phyloP scores from a whole-genome alignment of 495 filamentous ascomycete genomes.

The Chaetomidium leptoderma region DNA sequence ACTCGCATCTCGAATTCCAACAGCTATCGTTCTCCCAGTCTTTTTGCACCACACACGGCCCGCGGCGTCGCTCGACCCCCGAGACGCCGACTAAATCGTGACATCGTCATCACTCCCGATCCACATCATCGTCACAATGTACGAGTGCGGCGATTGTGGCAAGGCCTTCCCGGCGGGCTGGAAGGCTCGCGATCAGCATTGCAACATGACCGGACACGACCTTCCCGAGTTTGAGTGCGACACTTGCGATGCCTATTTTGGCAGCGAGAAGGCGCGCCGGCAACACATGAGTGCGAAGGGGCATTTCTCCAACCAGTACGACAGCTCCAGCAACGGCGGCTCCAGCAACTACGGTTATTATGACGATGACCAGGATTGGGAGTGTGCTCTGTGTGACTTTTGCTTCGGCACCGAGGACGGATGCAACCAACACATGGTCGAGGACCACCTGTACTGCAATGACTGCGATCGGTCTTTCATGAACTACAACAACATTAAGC shows the following conservation, averaged over 20 bases:
- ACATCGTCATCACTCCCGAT: too few relatives aligned
- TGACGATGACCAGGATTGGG: too few relatives aligned
- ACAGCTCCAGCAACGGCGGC: background rate
- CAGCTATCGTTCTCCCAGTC: too few relatives aligned
- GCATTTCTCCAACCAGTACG: too few relatives aligned
- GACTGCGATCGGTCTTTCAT: slow-evolving; percentile 28
- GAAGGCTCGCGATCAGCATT: slow-evolving; percentile 24
- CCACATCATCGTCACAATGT: slow-evolving; percentile 15
- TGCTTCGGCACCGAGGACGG: slow-evolving; percentile 16
- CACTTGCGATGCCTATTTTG: slow-evolving; percentile 25
- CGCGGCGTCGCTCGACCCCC: too few relatives aligned
- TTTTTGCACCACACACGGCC: too few relatives aligned
- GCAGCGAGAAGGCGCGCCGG: background rate
- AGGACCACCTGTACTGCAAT: slow-evolving; percentile 26
- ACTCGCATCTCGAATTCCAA: too few relatives aligned
- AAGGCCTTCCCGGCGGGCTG: slow-evolving; percentile 23
- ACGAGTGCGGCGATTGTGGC: slow-evolving; percentile 25
- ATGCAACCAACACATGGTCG: slow-evolving; percentile 24
- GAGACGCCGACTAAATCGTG: too few relatives aligned
- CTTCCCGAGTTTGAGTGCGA: slow-evolving; percentile 24
- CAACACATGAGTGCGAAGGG: slow-evolving; percentile 25
- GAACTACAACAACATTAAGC: slow-evolving; percentile 30
- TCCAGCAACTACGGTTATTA: background rate
- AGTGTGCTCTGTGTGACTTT: slow-evolving; percentile 24
- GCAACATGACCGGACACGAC: slow-evolving; percentile 20